Evolutionary conservation across 139 green algal species (phyloP).

Genomic region (Picochlorum sp.): DNA sequence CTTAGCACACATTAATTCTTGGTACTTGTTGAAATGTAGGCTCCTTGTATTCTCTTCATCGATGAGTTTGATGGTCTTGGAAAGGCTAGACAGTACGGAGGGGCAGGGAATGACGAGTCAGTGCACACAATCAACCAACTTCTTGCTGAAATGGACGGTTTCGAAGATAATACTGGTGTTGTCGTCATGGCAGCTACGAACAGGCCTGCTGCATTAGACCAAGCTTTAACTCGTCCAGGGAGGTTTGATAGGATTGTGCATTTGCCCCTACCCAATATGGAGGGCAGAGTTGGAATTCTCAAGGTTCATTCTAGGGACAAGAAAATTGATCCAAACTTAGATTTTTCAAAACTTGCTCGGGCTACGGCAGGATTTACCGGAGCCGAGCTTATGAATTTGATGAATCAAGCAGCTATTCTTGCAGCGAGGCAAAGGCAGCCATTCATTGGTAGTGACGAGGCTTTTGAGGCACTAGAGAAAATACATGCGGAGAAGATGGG

Average conservation of each 20-base stretch:
- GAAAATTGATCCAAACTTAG: constrained; percentile 54
- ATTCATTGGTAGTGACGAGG: constrained; percentile 62
- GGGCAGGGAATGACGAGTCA: constrained; percentile 58
- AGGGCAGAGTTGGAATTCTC: constrained; percentile 73
- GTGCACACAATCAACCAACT: constrained; percentile 93
- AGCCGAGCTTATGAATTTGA: constrained; percentile 84
- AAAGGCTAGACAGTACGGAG: constrained; percentile 30
- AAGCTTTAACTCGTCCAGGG: constrained; percentile 76
- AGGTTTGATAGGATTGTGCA: constrained; percentile 94
- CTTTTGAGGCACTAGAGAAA: constrained; percentile 83
- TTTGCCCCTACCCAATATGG: constrained; percentile 75
- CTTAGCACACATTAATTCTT: too few species aligned
- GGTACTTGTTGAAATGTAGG: too few species aligned
- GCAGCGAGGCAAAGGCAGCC: constrained; percentile 53
- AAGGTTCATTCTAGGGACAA: constrained; percentile 81
- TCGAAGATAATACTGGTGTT: constrained; percentile 89
- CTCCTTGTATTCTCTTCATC: constrained; percentile 95
- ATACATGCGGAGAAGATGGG: constrained; percentile 51
- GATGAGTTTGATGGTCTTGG: constrained; percentile 95
- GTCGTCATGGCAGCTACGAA: constrained; percentile 97
- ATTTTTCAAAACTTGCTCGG: constrained; percentile 65
- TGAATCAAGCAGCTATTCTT: constrained; percentile 70
- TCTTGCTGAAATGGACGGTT: constrained; percentile 95
- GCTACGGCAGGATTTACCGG: constrained; percentile 84
- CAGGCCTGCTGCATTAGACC: constrained; percentile 79